These are phyloP conservation scores for Mimosa bimucronata DNA, from an alignment of 306 rosid genomes.

Conservation along the genomic window DNA sequence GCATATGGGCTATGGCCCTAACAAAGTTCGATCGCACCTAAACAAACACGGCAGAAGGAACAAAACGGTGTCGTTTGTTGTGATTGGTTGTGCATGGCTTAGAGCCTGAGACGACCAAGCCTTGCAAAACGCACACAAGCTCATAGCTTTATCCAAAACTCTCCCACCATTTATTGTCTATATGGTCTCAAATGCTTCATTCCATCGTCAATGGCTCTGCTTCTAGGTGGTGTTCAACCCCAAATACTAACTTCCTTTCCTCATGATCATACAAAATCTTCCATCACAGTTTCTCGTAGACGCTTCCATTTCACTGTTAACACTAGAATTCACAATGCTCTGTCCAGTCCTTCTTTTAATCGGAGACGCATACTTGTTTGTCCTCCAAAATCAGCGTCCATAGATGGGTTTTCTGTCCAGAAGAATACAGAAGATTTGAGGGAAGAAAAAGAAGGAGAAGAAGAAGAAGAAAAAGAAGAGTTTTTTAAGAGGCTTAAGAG, in stretches of 20 bases:
- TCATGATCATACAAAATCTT: slow-evolving; percentile 32
- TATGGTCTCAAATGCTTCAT: not conserved
- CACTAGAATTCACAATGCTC: slow-evolving; percentile 22
- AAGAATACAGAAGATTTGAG: slow-evolving; percentile 44
- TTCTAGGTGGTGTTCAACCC: slow-evolving; percentile 49
- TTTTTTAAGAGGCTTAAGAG: slow-evolving; percentile 44
- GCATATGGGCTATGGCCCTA: too few species aligned
- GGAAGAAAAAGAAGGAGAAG: slow-evolving; percentile 33
- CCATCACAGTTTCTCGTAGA: not conserved
- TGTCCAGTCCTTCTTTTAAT: slow-evolving; percentile 21
- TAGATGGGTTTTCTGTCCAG: slow-evolving; percentile 64
- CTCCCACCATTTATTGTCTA: not conserved
- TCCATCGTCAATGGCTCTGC: slow-evolving; percentile 52
- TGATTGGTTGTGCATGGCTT: slow-evolving; percentile 10
- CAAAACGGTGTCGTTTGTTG: slow-evolving; percentile 39
- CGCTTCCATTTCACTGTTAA: slow-evolving; percentile 34
- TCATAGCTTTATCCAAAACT: slow-evolving; percentile 28
- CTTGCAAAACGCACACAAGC: slow-evolving; percentile 14
- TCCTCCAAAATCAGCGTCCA: slow-evolving; percentile 57
- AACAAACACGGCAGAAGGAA: not conserved
- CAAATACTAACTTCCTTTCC: slow-evolving; percentile 33
- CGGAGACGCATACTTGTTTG: slow-evolving; percentile 33
- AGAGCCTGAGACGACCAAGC: not conserved
- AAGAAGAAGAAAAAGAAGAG: slow-evolving; percentile 31
- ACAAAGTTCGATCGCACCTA: too few species aligned